These are phyloP conservation scores for Gossypium turneri DNA, from an alignment of 345 rosid genomes.

Conservation along the genomic window DNA sequence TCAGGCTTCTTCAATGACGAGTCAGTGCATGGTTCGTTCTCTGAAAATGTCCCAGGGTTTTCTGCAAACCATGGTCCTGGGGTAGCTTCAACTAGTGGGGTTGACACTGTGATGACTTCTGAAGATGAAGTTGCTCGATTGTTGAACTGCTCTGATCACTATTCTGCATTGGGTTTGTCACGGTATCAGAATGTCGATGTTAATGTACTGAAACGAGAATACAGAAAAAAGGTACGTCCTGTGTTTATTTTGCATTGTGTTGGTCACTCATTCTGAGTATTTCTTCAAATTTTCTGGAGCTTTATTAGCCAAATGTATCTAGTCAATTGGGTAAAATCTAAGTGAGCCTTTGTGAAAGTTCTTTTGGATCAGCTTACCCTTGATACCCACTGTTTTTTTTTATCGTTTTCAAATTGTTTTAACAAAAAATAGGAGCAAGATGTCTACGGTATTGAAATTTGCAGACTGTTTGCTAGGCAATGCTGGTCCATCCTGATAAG, in stretches of 20 bases:
- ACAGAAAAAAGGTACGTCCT: conserved; percentile 76
- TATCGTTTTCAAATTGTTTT: background rate
- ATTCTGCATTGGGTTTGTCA: conserved; percentile 66
- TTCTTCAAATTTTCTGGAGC: conserved; percentile 1
- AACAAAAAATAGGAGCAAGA: background rate
- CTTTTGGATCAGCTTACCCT: background rate
- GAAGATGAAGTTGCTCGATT: conserved; percentile 90
- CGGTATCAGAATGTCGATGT: conserved; percentile 65
- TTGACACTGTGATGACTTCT: conserved; percentile 75
- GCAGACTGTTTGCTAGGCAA: conserved; percentile 55
- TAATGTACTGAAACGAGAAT: conserved; percentile 75
- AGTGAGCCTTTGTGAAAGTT: background rate
- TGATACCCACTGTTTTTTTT: conserved; percentile 2
- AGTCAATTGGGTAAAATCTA: background rate
- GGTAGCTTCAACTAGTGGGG: conserved; percentile 78
- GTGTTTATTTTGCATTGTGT: conserved; percentile 15
- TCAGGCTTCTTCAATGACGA: conserved; percentile 41
- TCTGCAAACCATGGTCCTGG: conserved; percentile 70
- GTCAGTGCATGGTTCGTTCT: conserved; percentile 46
- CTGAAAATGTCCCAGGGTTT: conserved; percentile 56
- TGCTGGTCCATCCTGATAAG: conserved; percentile 98
- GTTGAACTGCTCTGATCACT: conserved; percentile 78
- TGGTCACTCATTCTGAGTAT: background rate
- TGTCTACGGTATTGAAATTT: conserved; percentile 18
- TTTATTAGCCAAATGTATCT: background rate